Conservation (phyloP, 371 early-diverging fungal genomes). For the Apophysomyces variabilis region DNA sequence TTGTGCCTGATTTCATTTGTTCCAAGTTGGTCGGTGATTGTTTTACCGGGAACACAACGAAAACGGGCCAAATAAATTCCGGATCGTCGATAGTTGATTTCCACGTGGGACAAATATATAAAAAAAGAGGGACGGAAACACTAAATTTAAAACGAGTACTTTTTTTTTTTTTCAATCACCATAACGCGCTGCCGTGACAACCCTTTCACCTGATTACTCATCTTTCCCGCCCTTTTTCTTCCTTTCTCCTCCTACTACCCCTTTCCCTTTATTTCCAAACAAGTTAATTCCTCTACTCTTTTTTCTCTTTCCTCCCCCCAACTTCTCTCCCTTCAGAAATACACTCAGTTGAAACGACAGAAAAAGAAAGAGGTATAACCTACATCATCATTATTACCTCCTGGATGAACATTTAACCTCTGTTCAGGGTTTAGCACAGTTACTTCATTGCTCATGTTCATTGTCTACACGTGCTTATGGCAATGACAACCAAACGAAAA, state of each 20-base stretch:
- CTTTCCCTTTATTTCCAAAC: no score
- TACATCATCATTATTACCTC: no score
- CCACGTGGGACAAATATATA: slow-evolving; percentile 8
- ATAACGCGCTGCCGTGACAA: not conserved
- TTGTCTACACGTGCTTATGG: not conserved
- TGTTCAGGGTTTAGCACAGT: not conserved
- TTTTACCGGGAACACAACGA: not conserved
- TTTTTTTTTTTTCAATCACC: not conserved
- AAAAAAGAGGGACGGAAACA: not conserved
- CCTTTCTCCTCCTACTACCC: not conserved
- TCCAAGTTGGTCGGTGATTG: not conserved
- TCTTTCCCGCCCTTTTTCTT: not conserved
- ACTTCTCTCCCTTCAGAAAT: not conserved
- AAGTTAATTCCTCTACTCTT: not conserved
- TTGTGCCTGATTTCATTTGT: no score
- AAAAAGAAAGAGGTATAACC: not conserved
- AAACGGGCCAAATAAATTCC: not conserved
- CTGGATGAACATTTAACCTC: slow-evolving; percentile 5
- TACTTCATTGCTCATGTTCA: slow-evolving; percentile 7
- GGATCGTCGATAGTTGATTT: slow-evolving; percentile 5
- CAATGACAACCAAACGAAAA: slow-evolving; percentile 13
- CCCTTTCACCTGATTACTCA: slow-evolving; percentile 6
- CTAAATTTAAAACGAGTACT: not conserved
- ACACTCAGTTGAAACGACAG: not conserved
- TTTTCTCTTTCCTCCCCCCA: not conserved